A percentile compares a stretch with the other conserved stretches of the same genome.
Evolutionary conservation across 73 alveolate genomes (phyloP).

Genomic region (Stentor coeruleus): DNA sequence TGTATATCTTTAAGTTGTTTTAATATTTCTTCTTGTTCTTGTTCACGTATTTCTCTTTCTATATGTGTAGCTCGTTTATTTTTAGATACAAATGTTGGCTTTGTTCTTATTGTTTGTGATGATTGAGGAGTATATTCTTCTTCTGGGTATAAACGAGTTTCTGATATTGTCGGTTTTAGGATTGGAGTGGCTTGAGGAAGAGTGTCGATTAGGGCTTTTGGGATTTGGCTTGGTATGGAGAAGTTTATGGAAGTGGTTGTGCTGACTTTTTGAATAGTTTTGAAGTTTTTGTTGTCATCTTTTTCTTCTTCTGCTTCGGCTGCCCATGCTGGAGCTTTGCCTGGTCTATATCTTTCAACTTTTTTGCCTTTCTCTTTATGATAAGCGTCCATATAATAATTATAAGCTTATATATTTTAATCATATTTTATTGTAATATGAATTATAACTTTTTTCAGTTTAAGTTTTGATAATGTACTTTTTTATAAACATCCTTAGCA

Average conservation of each 20-base stretch:
- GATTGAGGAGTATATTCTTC: neutral
- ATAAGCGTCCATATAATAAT: too few relatives aligned
- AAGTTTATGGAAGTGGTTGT: neutral
- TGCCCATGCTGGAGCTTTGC: constrained; percentile 24
- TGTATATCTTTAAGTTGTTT: neutral
- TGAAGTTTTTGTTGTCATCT: neutral
- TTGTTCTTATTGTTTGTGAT: neutral
- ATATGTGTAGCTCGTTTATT: neutral
- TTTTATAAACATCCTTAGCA: too few relatives aligned
- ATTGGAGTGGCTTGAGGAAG: neutral
- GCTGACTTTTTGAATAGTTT: neutral
- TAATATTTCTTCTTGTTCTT: neutral
- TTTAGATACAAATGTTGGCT: constrained; percentile 9
- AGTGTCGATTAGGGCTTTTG: neutral
- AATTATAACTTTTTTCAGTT: too few relatives aligned
- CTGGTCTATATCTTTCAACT: constrained; percentile 29
- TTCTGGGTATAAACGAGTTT: neutral
- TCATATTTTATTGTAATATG: too few relatives aligned
- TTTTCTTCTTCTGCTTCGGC: neutral
- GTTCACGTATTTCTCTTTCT: constrained; percentile 14
- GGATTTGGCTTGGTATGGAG: neutral
- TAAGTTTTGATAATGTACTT: too few relatives aligned
- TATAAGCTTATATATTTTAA: too few relatives aligned
- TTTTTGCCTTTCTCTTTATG: neutral
- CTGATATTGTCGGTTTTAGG: neutral